Evolutionary conservation across 2,329 filamentous ascomycete species (phyloP).

Genomic region (Aspergillus ochraceus): DNA sequence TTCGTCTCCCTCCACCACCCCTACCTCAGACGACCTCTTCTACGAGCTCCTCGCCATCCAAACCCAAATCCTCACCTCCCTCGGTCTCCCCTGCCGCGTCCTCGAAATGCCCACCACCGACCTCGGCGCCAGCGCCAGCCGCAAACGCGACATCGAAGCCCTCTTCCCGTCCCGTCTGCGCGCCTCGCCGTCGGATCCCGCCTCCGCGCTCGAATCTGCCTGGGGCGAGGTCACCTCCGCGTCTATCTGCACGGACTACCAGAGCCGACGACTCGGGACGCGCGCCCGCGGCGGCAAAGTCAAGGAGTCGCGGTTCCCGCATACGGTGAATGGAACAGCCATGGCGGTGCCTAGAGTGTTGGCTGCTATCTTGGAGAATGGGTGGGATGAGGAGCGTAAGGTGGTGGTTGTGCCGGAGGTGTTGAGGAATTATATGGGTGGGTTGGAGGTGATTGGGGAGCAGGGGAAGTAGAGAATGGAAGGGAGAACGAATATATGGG

Average conservation of each 20-base stretch:
- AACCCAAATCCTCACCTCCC: constrained; percentile 72
- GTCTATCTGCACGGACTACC: constrained; percentile 93
- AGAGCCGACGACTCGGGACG: constrained; percentile 78
- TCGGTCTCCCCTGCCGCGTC: constrained; percentile 82
- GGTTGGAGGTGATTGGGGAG: constrained; percentile 62
- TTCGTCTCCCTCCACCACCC: constrained; percentile 5
- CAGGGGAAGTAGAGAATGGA: too few species aligned
- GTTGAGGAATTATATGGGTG: constrained; percentile 81
- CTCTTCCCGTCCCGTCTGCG: constrained; percentile 78
- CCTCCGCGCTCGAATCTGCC: constrained; percentile 54
- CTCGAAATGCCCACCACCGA: constrained; percentile 90
- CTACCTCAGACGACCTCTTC: constrained; percentile 57
- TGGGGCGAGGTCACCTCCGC: constrained; percentile 94
- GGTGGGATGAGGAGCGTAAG: constrained; percentile 72
- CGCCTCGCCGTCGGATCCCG: constrained; percentile 6
- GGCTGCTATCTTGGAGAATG: constrained; percentile 85
- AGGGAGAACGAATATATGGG: too few species aligned
- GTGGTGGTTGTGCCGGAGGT: constrained; percentile 76
- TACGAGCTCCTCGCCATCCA: constrained; percentile 86
- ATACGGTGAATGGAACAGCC: constrained; percentile 92
- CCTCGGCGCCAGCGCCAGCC: constrained; percentile 80
- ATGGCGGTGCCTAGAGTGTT: constrained; percentile 86
- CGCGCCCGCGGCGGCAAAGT: constrained; percentile 57
- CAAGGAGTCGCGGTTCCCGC: constrained; percentile 67
- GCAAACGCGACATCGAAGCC: constrained; percentile 92